Evolutionary conservation across 352 stramenopile genomes (phyloP), one percentile per base, ranked within the genome.

Genomic region (Pythium phragmitis): DNA sequence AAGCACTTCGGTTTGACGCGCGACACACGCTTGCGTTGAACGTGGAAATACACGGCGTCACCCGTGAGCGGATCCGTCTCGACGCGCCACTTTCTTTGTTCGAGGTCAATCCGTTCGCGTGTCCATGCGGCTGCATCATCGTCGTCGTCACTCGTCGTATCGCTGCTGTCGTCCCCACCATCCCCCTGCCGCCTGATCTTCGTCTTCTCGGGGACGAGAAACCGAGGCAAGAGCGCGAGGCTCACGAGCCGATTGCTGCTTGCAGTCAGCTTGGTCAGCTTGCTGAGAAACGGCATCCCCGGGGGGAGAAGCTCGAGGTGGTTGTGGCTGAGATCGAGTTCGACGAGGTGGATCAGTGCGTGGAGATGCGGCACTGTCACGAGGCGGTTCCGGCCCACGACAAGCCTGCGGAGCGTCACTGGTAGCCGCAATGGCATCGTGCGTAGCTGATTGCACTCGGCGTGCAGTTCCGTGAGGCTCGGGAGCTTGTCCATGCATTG

Each of bases 281-380:
- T 75, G 7, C 48, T 63, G 4, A 91, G 66, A 12, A 63, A 67
- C 37, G 72, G 51, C 34, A 93, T 62, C 3, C 80, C 82, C 7
- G 69, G 78, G 0, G 84, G 84, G 3, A 90, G 63, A 8, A 86
- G 53, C 55, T 81, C 57, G 4, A 93, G 73, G 23, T 85, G 70
- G 57, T 93, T 93, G 67, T 88, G 71, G 23, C 75, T 79, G 33
- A 91, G 49, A 19, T 93, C 82, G 2, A 93, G 53, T 19, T 76
- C 73, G 3, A 80, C 55, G 4, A 93, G 60, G 3, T 61, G 60
- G 0, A 70, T 75, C 3, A 91, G 72, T 14, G 65, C 51, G 50
- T 91, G 77, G 6, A 91, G 42, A 28, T 82, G 82, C 30, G 70
- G 56, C 0, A 91, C 37, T 3, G 74, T 68, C 4, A 69, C 65